A percentile compares a stretch with the other conserved stretches of the same genome.
These are phyloP conservation scores for Starmerella vitae DNA, from an alignment of 805 yeast species.

Conservation along the genomic window DNA sequence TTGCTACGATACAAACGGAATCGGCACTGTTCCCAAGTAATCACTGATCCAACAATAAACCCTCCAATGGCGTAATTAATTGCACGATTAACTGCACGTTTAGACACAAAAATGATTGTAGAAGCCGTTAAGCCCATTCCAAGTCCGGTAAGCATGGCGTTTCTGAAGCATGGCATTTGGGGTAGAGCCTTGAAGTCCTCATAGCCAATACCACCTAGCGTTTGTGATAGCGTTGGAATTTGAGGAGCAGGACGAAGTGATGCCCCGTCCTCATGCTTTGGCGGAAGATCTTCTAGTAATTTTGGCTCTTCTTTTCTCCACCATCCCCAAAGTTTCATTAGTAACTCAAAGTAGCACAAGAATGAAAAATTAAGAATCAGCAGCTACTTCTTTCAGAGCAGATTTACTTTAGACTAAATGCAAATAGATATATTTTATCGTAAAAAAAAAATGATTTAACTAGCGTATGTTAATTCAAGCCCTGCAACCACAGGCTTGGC, in stretches of 20 bases:
- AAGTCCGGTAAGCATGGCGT: conserved; percentile 28
- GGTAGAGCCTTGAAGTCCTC: conserved; percentile 26
- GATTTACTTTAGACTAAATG: too few species aligned
- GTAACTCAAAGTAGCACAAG: too few species aligned
- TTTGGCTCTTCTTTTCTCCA: conserved; percentile 16
- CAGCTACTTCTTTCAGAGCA: too few species aligned
- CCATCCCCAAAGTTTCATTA: conserved; percentile 23
- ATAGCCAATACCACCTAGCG: conserved; percentile 16
- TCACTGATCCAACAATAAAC: conserved; percentile 59
- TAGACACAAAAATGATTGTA: conserved; percentile 22
- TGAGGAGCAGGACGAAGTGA: conserved; percentile 12
- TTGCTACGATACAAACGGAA: conserved; percentile 51
- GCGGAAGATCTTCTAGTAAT: conserved; percentile 25
- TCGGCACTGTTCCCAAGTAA: conserved; percentile 91
- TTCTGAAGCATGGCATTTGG: conserved; percentile 29
- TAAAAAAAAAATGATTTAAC: too few species aligned
- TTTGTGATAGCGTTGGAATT: conserved; percentile 17
- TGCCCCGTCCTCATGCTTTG: conserved; percentile 23
- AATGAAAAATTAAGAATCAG: too few species aligned
- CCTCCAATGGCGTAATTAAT: conserved; percentile 78
- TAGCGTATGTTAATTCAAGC: conserved; percentile 19
- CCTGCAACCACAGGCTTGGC: conserved; percentile 17
- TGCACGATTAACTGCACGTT: conserved; percentile 33
- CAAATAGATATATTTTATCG: too few species aligned
- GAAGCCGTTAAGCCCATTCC: conserved; percentile 25